phyloP scores from a whole-genome alignment of 768 basidiomycete genomes.

The Suillus cothurnatus region DNA sequence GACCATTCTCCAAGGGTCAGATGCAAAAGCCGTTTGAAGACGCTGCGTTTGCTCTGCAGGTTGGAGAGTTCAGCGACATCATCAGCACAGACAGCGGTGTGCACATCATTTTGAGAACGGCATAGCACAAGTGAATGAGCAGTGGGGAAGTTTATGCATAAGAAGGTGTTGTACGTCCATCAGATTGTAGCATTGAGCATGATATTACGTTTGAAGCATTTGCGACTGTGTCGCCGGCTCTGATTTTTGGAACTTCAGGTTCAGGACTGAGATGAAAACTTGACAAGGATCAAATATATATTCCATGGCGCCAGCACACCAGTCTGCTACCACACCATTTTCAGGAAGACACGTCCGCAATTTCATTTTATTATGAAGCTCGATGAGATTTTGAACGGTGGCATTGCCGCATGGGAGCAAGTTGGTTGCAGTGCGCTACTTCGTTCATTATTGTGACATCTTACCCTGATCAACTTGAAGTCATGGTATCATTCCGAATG shows the following conservation, averaged over 20 bases:
- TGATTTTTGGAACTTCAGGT: not conserved
- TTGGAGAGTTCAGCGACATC: constrained; percentile 78
- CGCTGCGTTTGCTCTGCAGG: constrained; percentile 69
- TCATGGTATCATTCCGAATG: not conserved
- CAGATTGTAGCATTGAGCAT: constrained; percentile 4
- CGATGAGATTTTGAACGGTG: not conserved
- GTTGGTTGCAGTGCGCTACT: not conserved
- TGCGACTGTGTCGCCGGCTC: not conserved
- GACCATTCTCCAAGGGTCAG: constrained; percentile 79
- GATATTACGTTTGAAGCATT: not conserved
- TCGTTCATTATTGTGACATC: not conserved
- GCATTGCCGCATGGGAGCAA: not conserved
- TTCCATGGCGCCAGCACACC: not conserved
- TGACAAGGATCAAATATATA: not conserved
- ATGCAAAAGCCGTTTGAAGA: constrained; percentile 99
- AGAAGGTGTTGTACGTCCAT: constrained; percentile 3
- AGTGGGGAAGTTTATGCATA: not conserved
- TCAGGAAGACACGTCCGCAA: not conserved
- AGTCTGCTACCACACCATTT: not conserved
- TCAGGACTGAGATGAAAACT: not conserved
- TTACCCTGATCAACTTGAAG: not conserved
- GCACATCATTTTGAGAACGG: constrained; percentile 89
- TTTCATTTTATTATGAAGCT: not conserved
- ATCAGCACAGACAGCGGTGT: constrained; percentile 94
- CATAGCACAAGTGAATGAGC: constrained; percentile 33